Base-by-base conservation (phyloP, 108 stramenopile species). In the Cyclotella baltica region DNA sequence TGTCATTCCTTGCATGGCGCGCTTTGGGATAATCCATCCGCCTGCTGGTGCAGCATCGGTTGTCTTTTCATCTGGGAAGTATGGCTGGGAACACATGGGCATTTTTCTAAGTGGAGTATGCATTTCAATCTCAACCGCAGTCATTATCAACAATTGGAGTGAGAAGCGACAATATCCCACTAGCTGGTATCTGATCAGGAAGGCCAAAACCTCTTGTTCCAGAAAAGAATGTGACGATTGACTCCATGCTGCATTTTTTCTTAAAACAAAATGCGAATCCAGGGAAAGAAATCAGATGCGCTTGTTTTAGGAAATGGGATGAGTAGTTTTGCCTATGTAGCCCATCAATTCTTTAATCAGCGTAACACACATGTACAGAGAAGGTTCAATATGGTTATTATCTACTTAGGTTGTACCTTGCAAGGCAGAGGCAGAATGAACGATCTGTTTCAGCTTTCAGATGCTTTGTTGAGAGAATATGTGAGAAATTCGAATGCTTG, bases 121-220 rank as follows among this genome's bases (percentile, higher is more conserved):
- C 11, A 81, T 89, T 38, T 15, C 81, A 4, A 67, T 76, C 20
- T 36, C 77, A 27, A 65, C 67, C 1, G 88, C 86, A n/a, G 76
- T 77, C 5, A 29, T 87, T 18, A 62, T 87, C 43, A 87, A 89
- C 71, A 89, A 89, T 38, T 58, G 80, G 72, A 83, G 53, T 67
- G 70, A 79, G 16, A 87, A 83, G 65, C 73, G 83, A 18, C 86
- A 87, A 53, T 89, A 89, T 71, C 88, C 88, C 27, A 85, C 79
- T 11, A 87, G 73, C 67, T 88, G 87, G 87, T 31, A 48, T 52
- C 52, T 29, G 31, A 34, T 68, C 16, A 29, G 50, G n/a, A 52
- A 51, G 50, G 67, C 67, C 2, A 68, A 68, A 48, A 6, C 31
- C 15, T 30, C 58, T 4, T 34, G 29, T 19, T 59, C 53, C 6